Evolutionary conservation across 257 asterid genomes (phyloP), one percentile per base, ranked within the genome.

Genomic region (Avicennia marina): DNA sequence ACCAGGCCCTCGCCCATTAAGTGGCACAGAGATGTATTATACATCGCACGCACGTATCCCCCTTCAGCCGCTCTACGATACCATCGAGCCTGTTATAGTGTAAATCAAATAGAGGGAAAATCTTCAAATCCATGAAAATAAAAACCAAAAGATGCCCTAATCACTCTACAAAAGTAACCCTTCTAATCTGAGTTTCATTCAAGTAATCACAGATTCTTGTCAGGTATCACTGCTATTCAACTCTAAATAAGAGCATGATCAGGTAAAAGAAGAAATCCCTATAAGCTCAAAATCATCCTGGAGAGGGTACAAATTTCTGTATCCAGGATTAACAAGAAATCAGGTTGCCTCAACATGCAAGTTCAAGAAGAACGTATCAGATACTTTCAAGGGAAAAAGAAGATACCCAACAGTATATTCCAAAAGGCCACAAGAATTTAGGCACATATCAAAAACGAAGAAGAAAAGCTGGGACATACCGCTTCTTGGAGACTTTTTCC

Each of bases 21-120:
- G 66, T 80, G 86, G 83, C 97, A 84, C 39, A 86, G 69, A 65
- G 99, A 76, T 4, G 86, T 73, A 61, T 89, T 89, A 61, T 93
- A 84, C 99, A 93, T 93, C 18, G 99, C 96, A 41, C 94, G 97
- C 11, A 65, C 86, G 52, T 89, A 89, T 29, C 97, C 99, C 64
- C 94, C 99, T 79, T 86, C 95, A 0, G 96, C 97, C 68, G 99
- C 96, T 72, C 47, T 71, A 54, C 75, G 69, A 73, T 82, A 89
- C 95, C 95, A 86, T 45, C 73, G 75, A 58, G 91, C 95, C 99
- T 89, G 78, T 66, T n/a, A n/a, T n/a, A n/a, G n/a, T n/a, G n/a
- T n/a, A n/a, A n/a, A n/a, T n/a, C n/a, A n/a, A n/a, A n/a, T n/a
- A n/a, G n/a, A n/a, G n/a, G n/a, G n/a, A n/a, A n/a, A n/a, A n/a